These are phyloP conservation scores for Cryptococcus sp. DNA, from an alignment of 1,284 basidiomycete species.

Conservation along the genomic window DNA sequence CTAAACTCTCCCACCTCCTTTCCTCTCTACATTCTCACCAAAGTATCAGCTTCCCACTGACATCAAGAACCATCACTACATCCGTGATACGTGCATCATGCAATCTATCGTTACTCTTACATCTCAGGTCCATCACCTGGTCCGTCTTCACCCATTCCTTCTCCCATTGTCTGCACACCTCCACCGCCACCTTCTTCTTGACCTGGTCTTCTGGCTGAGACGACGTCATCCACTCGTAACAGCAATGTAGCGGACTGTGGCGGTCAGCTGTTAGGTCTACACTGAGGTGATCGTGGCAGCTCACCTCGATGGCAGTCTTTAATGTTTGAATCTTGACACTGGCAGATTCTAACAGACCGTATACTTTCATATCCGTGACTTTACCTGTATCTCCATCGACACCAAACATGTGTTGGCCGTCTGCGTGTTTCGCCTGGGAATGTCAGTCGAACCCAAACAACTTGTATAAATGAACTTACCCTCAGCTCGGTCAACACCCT, in stretches of 20 bases:
- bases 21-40: no score
- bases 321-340: conserved; percentile 97
- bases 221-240: conserved; percentile 90
- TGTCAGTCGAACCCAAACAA: not conserved
- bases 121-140: conserved; percentile 32
- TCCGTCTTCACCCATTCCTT: conserved; percentile 27
- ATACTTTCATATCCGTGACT: conserved; percentile 90
- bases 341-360: conserved; percentile 90
- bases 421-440: conserved; percentile 82
- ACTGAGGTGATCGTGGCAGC: no score
- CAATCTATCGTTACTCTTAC: not conserved
- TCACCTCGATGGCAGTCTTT: conserved; percentile 92
- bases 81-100: no score
- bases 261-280: conserved; percentile 4
- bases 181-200: conserved; percentile 34
- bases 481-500: conserved; percentile 85
- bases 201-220: conserved; percentile 62
- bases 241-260: conserved; percentile 76
- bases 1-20: no score
- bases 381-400: conserved; percentile 94
- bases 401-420: conserved; percentile 84
- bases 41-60: no score
- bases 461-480: conserved; percentile 49
- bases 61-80: no score
- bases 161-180: conserved; percentile 46